phyloP scores from a whole-genome alignment of 192 early-diverging fungal genomes.

The Endogone sp. region DNA sequence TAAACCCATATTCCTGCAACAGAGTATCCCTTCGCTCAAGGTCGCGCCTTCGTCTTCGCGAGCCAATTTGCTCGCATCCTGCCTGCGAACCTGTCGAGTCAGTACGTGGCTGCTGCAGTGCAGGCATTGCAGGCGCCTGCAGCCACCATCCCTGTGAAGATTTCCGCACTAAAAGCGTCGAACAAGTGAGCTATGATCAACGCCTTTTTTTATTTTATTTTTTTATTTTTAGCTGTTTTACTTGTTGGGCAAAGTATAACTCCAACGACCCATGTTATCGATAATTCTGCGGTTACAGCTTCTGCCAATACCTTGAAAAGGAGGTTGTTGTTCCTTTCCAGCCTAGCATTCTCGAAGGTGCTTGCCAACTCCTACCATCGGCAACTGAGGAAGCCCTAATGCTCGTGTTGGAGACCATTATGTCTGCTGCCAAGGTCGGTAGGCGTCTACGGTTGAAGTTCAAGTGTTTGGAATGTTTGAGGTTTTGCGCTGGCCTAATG shows the following conservation, averaged over 20 bases:
- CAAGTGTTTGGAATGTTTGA: too few species aligned
- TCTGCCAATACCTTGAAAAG: conserved; percentile 45
- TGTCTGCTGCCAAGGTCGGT: conserved; percentile 53
- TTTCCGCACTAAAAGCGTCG: conserved; percentile 67
- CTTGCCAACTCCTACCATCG: conserved; percentile 47
- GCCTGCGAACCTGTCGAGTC: conserved; percentile 56
- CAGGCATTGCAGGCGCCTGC: conserved; percentile 53
- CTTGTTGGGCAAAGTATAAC: not conserved
- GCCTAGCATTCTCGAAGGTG: conserved; percentile 55
- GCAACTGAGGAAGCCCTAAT: conserved; percentile 64
- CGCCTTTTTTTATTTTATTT: not conserved
- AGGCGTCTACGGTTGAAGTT: not conserved
- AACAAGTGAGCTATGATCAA: conserved; percentile 41
- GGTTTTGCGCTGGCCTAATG: too few species aligned
- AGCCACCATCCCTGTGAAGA: conserved; percentile 56
- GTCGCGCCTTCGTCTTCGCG: conserved; percentile 86
- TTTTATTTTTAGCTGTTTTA: conserved; percentile 6
- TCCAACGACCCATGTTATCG: not conserved
- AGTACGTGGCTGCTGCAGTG: conserved; percentile 77
- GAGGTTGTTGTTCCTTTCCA: conserved; percentile 53
- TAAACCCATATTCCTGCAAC: conserved; percentile 4
- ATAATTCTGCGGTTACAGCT: conserved; percentile 15
- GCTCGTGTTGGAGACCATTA: conserved; percentile 65
- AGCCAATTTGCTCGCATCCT: conserved; percentile 73
- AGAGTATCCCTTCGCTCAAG: conserved; percentile 81